Percentiles rank a stretch among this genome's conserved stretches.
phyloP scores from a whole-genome alignment of 2,329 filamentous ascomycete genomes.

The Penicillium sp. region DNA sequence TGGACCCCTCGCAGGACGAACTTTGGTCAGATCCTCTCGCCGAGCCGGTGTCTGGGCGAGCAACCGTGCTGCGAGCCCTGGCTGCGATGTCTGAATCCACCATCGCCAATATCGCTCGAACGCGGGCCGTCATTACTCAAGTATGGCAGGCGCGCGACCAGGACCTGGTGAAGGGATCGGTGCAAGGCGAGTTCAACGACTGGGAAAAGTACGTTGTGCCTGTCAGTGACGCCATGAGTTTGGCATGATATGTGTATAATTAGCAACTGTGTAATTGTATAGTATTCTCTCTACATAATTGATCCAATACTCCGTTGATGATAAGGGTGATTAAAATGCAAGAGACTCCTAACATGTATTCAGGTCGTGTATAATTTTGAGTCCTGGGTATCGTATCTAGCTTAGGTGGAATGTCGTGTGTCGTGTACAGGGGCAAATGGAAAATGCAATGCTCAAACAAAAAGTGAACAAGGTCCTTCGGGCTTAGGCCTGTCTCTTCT shows the following conservation, averaged over 20 bases:
- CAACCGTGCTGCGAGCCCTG: constrained; percentile 42
- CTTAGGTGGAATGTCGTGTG: too few species aligned
- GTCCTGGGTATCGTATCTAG: too few species aligned
- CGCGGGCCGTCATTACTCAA: constrained; percentile 47
- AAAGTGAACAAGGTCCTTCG: not conserved
- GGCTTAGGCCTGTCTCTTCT: not conserved
- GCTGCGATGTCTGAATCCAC: constrained; percentile 43
- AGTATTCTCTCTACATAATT: not conserved
- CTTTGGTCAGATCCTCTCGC: constrained; percentile 27
- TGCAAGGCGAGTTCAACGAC: constrained; percentile 33
- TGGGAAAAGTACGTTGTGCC: constrained; percentile 46
- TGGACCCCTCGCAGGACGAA: constrained; percentile 40
- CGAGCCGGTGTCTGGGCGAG: constrained; percentile 32
- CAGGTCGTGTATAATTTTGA: not conserved
- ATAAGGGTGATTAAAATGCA: not conserved
- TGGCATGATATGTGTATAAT: constrained; percentile 32
- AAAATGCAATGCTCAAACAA: not conserved
- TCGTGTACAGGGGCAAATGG: not conserved
- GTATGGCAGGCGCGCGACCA: constrained; percentile 49
- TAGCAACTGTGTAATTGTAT: not conserved
- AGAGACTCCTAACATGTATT: not conserved
- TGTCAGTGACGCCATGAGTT: constrained; percentile 43
- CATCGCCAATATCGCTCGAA: constrained; percentile 46
- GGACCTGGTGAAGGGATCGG: constrained; percentile 27
- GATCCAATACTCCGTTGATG: not conserved